Evolutionary conservation across 176 grass and related monocot genomes (phyloP).

Genomic region (Musa beccarii): DNA sequence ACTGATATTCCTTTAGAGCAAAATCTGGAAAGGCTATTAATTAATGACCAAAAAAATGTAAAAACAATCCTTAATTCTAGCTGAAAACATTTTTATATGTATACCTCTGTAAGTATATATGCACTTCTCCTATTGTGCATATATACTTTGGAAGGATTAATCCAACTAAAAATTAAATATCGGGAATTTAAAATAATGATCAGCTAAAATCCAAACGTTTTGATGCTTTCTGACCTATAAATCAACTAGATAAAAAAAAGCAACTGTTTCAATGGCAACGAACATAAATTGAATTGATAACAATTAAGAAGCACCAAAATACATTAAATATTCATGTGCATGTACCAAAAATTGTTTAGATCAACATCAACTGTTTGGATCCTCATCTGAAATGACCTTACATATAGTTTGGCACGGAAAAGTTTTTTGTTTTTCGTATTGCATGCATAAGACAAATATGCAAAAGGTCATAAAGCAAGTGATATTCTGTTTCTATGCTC

Average conservation of each 20-base stretch:
- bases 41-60: background rate
- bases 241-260: background rate
- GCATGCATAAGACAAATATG: no score
- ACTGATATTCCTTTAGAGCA: background rate
- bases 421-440: background rate
- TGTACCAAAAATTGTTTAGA: background rate
- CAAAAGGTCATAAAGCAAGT: no score
- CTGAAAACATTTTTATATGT: background rate
- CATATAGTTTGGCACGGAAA: background rate
- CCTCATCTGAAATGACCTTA: background rate
- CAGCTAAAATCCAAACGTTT: background rate
- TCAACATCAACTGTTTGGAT: background rate
- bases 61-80: background rate
- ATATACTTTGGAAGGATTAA: background rate
- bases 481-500: no score
- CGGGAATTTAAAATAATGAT: background rate
- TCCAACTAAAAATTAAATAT: background rate
- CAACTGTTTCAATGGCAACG: background rate
- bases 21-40: background rate
- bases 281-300: background rate
- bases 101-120: background rate
- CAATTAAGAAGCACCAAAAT: background rate
- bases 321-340: background rate
- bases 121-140: background rate
- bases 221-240: background rate